Evolutionary conservation across 805 yeast genomes (phyloP), one percentile per base, ranked within the genome.

Genomic region (Candida odintsovae): DNA sequence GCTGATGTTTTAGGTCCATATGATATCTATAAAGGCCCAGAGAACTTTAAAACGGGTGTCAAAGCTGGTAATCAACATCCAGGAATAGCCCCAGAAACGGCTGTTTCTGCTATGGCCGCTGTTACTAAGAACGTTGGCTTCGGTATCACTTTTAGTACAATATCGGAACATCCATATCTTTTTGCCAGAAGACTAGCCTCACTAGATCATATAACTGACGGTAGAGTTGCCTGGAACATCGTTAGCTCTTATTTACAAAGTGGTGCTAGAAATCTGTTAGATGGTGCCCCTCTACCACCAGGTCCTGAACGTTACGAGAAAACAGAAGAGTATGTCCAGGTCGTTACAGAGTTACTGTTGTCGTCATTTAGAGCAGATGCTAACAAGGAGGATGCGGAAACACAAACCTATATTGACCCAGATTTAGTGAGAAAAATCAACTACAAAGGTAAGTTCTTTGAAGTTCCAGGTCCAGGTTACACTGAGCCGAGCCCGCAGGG

Each of bases 191-290:
- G 70, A 41, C 50, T 69, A 37, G 66, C 70, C 5, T 64, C 73
- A 1, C 56, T 69, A 41, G 74, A 69, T 46, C 73, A 69, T 47
- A 57, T 70, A 43, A 64, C 72, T 6, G 58, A 60, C 20, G 74
- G 74, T 18, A 58, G 74, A 50, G 51, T 69, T 43, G 74, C 73
- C 29, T 70, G 74, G 74, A 70, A 70, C 48, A 62, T 70, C 10
- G 74, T 70, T 20, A 58, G 68, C 12, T 63, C 70, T 7, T 68
- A 69, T 45, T 54, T 69, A 40, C 68, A 65, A 38, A 59, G 67
- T 50, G 72, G 72, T 6, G 64, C 72, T 4, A 52, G 65, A 47
- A 66, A 67, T 46, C 52, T 66, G 25, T 50, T 66, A 25, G 64
- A 66, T 36, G 65, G 63, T 4, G 64, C 58, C 22, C 47, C 52